A percentile compares a stretch with the other conserved stretches of the same genome.
phyloP scores from a whole-genome alignment of 1,284 basidiomycete species.

The Trametes sp. region DNA sequence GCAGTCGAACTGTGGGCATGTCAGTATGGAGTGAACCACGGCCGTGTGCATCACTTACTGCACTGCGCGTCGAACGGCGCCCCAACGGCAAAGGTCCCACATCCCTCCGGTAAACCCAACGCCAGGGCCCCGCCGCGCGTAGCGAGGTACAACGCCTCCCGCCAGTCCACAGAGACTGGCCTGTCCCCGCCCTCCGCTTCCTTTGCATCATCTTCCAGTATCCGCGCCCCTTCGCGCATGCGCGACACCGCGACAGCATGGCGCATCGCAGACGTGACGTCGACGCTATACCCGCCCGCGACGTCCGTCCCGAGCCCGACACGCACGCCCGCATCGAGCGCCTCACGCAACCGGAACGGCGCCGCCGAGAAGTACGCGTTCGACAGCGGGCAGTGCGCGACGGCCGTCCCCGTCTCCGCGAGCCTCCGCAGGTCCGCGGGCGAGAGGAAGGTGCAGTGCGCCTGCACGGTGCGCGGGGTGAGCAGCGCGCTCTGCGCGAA shows the following conservation, averaged over 20 bases:
- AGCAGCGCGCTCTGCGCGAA: conserved; percentile 70
- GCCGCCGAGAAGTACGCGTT: conserved; percentile 85
- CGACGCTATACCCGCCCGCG: conserved; percentile 82
- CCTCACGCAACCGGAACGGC: conserved; percentile 79
- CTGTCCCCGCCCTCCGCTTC: conserved; percentile 9
- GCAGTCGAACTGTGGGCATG: conserved; percentile 55
- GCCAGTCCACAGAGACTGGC: conserved; percentile 58
- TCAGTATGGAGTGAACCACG: not conserved
- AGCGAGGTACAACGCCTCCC: conserved; percentile 79
- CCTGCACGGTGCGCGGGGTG: conserved; percentile 73
- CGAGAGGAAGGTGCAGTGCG: conserved; percentile 84
- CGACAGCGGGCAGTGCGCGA: conserved; percentile 87
- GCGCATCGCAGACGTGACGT: conserved; percentile 82
- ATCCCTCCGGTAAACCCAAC: conserved; percentile 56
- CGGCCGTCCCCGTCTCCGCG: conserved; percentile 57
- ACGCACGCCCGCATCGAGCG: conserved; percentile 64
- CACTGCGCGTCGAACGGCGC: conserved; percentile 84
- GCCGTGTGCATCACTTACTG: conserved; percentile 55
- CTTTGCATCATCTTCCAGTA: conserved; percentile 38
- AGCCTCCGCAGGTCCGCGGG: conserved; percentile 60
- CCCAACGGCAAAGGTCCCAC: conserved; percentile 70
- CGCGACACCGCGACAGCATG: conserved; percentile 76
- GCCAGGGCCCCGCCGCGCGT: conserved; percentile 79
- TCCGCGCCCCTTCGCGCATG: conserved; percentile 68
- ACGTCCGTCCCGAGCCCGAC: conserved; percentile 87